These are phyloP conservation scores for Hyaloperonospora brassicae DNA, from an alignment of 352 stramenopile genomes.

Conservation along the genomic window DNA sequence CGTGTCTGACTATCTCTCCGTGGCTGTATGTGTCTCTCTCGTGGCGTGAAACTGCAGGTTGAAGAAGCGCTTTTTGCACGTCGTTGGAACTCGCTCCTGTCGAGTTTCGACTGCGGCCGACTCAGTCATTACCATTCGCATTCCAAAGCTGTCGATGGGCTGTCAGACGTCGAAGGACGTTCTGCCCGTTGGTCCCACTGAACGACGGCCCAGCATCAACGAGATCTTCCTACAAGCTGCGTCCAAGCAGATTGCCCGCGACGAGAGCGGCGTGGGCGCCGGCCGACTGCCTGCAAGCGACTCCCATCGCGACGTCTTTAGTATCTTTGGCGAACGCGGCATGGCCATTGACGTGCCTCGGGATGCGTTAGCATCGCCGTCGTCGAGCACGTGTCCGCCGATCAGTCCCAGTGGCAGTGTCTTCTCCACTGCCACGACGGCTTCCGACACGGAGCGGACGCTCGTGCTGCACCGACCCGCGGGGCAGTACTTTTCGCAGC, in stretches of 20 bases:
- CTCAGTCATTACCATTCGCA: constrained; percentile 23
- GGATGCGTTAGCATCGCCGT: constrained; percentile 9
- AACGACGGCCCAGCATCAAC: constrained; percentile 41
- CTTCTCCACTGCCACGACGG: constrained; percentile 66
- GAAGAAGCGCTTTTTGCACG: constrained; percentile 10
- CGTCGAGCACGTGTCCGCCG: constrained; percentile 36
- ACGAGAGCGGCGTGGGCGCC: constrained; percentile 21
- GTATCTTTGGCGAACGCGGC: constrained; percentile 73
- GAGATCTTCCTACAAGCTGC: constrained; percentile 40
- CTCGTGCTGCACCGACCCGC: constrained; percentile 37
- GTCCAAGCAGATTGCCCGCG: constrained; percentile 34
- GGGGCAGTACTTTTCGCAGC: constrained; percentile 44
- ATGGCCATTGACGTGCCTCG: constrained; percentile 49
- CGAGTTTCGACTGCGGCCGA: constrained; percentile 13
- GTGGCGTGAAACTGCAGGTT: constrained; percentile 1
- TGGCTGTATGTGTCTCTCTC: background rate
- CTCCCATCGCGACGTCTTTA: constrained; percentile 76
- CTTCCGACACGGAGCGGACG: constrained; percentile 67
- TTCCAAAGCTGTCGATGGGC: constrained; percentile 40
- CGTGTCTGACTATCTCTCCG: background rate
- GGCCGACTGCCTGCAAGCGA: constrained; percentile 16
- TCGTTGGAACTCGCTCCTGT: constrained; percentile 15
- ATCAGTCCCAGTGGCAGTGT: constrained; percentile 51
- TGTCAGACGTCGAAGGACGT: constrained; percentile 57
- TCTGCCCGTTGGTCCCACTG: constrained; percentile 22